These are phyloP conservation scores for Colletotrichum truncatum DNA, from an alignment of 2,329 filamentous ascomycete species.

Conservation along the genomic window DNA sequence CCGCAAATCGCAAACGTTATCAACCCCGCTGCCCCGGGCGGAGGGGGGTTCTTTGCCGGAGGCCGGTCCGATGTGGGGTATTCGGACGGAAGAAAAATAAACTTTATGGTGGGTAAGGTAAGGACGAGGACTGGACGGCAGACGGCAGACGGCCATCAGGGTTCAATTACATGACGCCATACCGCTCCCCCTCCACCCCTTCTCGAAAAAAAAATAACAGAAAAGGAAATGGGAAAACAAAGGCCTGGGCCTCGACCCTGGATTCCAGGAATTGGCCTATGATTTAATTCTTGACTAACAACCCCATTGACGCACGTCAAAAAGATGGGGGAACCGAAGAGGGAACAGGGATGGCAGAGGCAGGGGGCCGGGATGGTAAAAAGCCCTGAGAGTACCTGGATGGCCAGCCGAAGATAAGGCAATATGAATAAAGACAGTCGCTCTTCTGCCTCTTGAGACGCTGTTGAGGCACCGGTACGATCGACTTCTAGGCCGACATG, in stretches of 20 bases:
- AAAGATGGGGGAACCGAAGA: neutral
- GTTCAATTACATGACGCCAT: too few species aligned
- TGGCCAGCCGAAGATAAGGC: neutral
- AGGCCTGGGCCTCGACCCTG: constrained; percentile 10
- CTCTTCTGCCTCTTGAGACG: neutral
- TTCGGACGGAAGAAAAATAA: neutral
- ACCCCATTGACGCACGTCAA: neutral
- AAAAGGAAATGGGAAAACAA: too few species aligned
- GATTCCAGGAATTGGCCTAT: neutral
- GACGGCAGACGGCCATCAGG: constrained; percentile 14
- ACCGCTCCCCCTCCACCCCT: too few species aligned
- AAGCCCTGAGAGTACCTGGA: constrained; percentile 3
- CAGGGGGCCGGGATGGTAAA: neutral
- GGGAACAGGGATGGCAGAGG: neutral
- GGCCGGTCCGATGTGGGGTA: neutral
- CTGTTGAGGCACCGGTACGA: neutral
- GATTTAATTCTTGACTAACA: too few species aligned
- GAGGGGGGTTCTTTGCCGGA: neutral
- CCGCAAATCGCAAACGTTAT: neutral
- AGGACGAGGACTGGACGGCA: neutral
- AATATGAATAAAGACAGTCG: neutral
- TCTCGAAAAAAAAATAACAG: too few species aligned
- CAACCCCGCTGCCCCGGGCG: neutral
- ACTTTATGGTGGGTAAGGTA: neutral
- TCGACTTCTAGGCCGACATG: neutral